Conservation (phyloP, 768 basidiomycete genomes). For the Podaxis rugospora region DNA sequence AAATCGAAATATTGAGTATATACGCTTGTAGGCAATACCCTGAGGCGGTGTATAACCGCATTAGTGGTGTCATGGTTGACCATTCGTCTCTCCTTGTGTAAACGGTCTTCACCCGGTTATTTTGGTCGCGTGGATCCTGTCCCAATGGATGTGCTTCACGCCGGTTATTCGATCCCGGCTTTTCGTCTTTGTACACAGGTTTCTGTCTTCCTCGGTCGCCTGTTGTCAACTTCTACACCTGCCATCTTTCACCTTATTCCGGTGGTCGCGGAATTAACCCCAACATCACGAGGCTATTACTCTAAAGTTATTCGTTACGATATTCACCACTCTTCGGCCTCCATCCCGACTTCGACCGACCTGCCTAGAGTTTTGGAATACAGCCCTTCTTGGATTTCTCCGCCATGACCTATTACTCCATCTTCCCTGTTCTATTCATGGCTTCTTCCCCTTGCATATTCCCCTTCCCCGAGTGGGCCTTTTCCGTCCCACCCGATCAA, state of each 20-base stretch:
- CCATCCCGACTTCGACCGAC: neutral
- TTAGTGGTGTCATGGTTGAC: conserved; percentile 77
- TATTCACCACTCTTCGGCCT: neutral
- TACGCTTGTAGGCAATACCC: conserved; percentile 58
- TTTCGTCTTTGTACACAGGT: neutral
- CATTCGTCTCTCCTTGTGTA: conserved; percentile 44
- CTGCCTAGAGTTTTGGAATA: neutral
- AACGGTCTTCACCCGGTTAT: neutral
- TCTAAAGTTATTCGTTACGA: neutral
- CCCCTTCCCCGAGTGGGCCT: neutral
- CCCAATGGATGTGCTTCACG: neutral
- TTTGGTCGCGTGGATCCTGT: neutral
- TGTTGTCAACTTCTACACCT: neutral
- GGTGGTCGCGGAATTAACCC: neutral
- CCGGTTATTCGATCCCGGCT: neutral
- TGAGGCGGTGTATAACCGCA: conserved; percentile 72
- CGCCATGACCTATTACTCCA: neutral
- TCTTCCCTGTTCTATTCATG: neutral
- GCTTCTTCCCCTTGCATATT: neutral
- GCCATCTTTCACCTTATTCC: neutral
- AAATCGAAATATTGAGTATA: neutral
- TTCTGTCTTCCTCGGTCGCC: neutral
- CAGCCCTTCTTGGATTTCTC: neutral
- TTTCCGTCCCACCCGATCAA: neutral
- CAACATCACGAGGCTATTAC: neutral